Base-by-base conservation (phyloP, 202 grass and related monocot species). In the Zoysia matrella region DNA sequence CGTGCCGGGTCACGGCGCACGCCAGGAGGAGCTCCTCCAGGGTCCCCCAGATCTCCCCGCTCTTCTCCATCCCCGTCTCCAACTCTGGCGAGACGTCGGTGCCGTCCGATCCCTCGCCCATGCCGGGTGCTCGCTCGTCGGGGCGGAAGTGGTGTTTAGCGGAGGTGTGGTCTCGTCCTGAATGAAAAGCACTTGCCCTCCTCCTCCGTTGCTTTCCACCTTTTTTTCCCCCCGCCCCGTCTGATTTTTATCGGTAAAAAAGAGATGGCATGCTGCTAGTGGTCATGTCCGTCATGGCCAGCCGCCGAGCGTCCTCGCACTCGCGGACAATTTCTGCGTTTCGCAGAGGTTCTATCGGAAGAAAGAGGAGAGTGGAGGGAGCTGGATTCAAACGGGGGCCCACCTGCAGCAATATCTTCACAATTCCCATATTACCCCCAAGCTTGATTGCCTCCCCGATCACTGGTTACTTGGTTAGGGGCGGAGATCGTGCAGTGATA, bases 71-170 rank as follows among this genome's bases (percentile, higher is more conserved):
- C 79, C 68, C 15, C 73, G 42, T 58, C 77, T 72, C 85, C 73
- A 53, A 60, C 66, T 83, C 71, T 81, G 78, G 84, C 72, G 86
- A 87, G 78, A 77, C 83, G 70, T 65, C 78, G 54, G 82, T 64
- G 58, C 80, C 85, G 60, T 85, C 85, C 76, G 82, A 66, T 68
- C 88, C 89, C 56, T 83, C 71, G 15, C 55, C 74, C 78, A 87
- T 82, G n/a, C n/a, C 68, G 42, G 40, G 50, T 49, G 44, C 62
- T 18, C 74, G 54, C 60, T 39, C 49, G 61, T n/a, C 60, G 15
- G 45, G 62, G 52, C 11, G 77, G 44, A 16, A 75, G 60, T 11
- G 47, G 42, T 61, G 58, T 8, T 61, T 65, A 14, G 79, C n/a
- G 50, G 67, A 52, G 80, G 68, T 69, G 72, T 10, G 66, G 76